Evolutionary conservation across 768 basidiomycete species (phyloP), one percentile per base, ranked within the genome.

Genomic region (Coprinopsis cinerea): DNA sequence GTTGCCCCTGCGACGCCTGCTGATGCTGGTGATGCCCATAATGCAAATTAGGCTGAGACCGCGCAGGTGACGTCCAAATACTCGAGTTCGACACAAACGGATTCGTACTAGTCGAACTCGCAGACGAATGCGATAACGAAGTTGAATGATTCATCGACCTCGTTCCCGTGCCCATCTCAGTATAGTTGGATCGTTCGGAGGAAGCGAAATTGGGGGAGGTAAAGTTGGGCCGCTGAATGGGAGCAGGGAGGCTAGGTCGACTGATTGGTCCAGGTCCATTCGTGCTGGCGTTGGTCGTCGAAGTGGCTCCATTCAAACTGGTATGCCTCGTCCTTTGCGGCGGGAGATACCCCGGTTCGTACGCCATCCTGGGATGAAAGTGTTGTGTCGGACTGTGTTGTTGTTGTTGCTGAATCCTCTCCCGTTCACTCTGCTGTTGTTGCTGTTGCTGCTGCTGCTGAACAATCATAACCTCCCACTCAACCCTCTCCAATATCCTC

Each of bases 401-500:
- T n/a, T n/a, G n/a, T n/a, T n/a, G n/a, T n/a, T n/a, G n/a, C n/a
- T n/a, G n/a, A n/a, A n/a, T n/a, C n/a, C n/a, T n/a, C n/a, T n/a
- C n/a, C n/a, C n/a, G n/a, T n/a, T n/a, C n/a, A n/a, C n/a, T n/a
- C n/a, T n/a, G n/a, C n/a, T n/a, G n/a, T n/a, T n/a, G n/a, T n/a
- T n/a, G n/a, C n/a, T n/a, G n/a, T n/a, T n/a, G n/a, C n/a, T n/a
- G n/a, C n/a, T n/a, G n/a, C n/a, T n/a, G n/a, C n/a, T n/a, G n/a
- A n/a, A n/a, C n/a, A 5, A 52, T 56, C 28, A 7, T 15, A 46
- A 13, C 6, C 15, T n/a, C 35, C 9, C 13, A 6, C 6, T 54
- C 55, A 27, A 53, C 57, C 20, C 65, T 63, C 37, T 59, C 55
- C 32, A 52, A 55, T 22, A 64, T 64, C 43, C 61, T 44, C 24